A percentile compares a stretch with the other conserved stretches of the same genome.
Conservation (phyloP, 495 filamentous ascomycete species). For the Niebla homalea region DNA sequence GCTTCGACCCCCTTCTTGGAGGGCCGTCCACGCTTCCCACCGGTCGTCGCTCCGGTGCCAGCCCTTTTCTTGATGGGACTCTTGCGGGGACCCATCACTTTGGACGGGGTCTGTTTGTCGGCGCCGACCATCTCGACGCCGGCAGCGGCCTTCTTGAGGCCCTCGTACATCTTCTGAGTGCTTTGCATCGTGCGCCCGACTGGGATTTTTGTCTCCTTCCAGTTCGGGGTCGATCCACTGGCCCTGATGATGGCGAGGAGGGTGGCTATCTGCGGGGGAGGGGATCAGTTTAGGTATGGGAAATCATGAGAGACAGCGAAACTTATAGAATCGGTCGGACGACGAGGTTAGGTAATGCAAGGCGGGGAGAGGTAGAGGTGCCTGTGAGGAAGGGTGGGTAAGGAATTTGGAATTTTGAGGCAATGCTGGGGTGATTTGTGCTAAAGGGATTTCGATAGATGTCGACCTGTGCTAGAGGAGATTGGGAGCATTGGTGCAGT, state of each 20-base stretch:
- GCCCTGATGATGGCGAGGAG: not conserved
- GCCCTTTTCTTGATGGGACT: not conserved
- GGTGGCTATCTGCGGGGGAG: not conserved
- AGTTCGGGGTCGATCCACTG: not conserved
- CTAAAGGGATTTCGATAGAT: too few species aligned
- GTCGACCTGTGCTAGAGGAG: too few species aligned
- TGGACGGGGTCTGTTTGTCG: not conserved
- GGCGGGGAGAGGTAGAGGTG: not conserved
- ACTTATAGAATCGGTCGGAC: not conserved
- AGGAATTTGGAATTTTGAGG: not conserved
- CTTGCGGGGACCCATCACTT: not conserved
- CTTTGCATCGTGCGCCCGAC: not conserved
- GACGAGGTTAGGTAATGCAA: not conserved
- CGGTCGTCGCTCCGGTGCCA: not conserved
- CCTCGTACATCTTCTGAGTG: conserved; percentile 1
- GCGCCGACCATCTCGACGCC: not conserved
- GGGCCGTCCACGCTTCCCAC: not conserved
- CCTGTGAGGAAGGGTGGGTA: not conserved
- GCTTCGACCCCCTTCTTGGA: not conserved
- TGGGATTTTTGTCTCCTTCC: not conserved
- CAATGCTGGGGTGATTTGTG: not conserved
- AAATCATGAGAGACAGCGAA: not conserved
- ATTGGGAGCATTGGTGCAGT: too few species aligned
- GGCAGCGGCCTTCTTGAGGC: not conserved
- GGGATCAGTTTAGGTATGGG: not conserved